These are phyloP conservation scores for Colletotrichum filicis DNA, from an alignment of 2,329 filamentous ascomycete genomes.

Conservation along the genomic window DNA sequence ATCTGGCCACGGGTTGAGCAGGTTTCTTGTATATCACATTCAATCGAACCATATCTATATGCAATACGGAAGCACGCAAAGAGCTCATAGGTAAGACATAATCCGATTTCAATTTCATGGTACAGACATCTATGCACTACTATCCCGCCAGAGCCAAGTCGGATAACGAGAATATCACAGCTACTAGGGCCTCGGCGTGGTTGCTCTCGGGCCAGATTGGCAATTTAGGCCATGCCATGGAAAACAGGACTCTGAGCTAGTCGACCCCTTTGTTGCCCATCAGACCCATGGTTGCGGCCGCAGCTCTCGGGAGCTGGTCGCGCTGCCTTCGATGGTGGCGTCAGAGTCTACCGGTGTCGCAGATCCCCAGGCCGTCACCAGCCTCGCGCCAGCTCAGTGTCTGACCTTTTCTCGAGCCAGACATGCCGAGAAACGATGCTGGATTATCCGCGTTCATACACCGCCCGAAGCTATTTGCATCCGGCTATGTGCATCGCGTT, in stretches of 20 bases:
- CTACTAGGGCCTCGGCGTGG: neutral
- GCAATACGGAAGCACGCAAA: too few relatives aligned
- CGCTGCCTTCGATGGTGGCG: slow-evolving; percentile 10
- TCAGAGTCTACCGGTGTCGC: slow-evolving; percentile 11
- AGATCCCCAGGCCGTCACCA: slow-evolving; percentile 18
- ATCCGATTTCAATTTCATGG: neutral
- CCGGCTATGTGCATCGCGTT: neutral
- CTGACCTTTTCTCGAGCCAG: slow-evolving; percentile 1
- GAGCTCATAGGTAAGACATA: neutral
- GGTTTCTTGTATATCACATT: neutral
- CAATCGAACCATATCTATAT: too few relatives aligned
- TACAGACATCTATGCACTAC: neutral
- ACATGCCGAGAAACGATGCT: neutral
- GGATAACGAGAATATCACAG: neutral
- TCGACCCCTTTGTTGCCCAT: neutral
- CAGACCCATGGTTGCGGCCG: slow-evolving; percentile 2
- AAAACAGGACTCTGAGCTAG: neutral
- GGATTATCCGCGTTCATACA: neutral
- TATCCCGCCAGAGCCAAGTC: neutral
- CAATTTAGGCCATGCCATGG: neutral
- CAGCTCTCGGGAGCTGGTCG: neutral
- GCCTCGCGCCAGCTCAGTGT: neutral
- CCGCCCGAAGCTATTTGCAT: neutral
- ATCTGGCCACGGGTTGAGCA: neutral
- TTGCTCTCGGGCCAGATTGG: neutral